Conservation (phyloP, 352 stramenopile genomes). For the Pythium phragmitis region DNA sequence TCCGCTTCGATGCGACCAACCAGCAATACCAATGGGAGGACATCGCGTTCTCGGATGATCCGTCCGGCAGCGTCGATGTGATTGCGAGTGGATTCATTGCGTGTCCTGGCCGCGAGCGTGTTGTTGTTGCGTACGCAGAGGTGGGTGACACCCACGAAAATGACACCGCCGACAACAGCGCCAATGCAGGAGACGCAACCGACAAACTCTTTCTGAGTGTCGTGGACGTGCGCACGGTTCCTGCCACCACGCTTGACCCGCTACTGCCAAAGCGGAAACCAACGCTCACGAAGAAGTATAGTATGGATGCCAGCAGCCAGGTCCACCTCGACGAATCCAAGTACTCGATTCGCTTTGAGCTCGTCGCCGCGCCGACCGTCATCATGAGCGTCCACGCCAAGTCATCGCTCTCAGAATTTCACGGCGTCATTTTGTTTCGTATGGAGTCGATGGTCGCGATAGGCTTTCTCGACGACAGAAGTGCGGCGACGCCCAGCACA, state of each 20-base stretch:
- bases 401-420: conserved; percentile 34
- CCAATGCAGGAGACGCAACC: neutral
- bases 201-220: conserved; percentile 28
- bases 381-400: conserved; percentile 48
- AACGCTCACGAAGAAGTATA: conserved; percentile 15
- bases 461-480: conserved; percentile 49
- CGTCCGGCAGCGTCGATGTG: conserved; percentile 33
- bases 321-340: conserved; percentile 3
- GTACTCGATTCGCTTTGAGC: conserved; percentile 46
- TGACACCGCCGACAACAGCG: neutral
- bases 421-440: conserved; percentile 63
- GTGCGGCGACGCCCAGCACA: neutral
- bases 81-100: conserved; percentile 51
- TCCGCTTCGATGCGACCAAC: conserved; percentile 32
- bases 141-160: conserved; percentile 28
- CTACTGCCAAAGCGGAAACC: conserved; percentile 5
- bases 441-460: conserved; percentile 59
- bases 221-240: neutral
- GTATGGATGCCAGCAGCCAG: neutral
- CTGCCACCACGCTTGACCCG: neutral
- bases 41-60: conserved; percentile 32
- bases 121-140: conserved; percentile 54
- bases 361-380: conserved; percentile 48
- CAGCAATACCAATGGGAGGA: conserved; percentile 40
- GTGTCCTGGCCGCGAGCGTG: conserved; percentile 31